Evolutionary conservation across 768 basidiomycete species (phyloP).

Genomic region (Suillus fuscotomentosus): DNA sequence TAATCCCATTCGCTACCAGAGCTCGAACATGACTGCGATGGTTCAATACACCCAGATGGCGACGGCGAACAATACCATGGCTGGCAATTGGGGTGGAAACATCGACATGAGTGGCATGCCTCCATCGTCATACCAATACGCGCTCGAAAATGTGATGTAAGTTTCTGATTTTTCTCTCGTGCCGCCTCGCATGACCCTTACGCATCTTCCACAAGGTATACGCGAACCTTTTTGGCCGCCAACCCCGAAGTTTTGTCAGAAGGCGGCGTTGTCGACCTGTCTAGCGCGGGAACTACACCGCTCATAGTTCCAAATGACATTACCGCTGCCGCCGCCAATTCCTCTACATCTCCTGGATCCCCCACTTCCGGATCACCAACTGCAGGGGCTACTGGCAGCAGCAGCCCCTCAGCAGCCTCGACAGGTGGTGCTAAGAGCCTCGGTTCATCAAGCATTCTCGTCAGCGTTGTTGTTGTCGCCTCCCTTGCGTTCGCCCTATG

Average conservation of each 20-base stretch:
- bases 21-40: conserved; percentile 57
- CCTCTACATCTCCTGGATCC: conserved; percentile 23
- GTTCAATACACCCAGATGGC: conserved; percentile 46
- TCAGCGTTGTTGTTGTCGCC: conserved; percentile 49
- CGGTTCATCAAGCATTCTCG: conserved; percentile 46
- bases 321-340: conserved; percentile 35
- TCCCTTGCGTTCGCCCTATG: conserved; percentile 43
- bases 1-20: conserved; percentile 29
- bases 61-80: conserved; percentile 47
- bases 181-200: conserved; percentile 6
- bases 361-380: conserved; percentile 17
- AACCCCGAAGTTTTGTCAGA: conserved; percentile 51
- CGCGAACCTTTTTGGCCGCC: conserved; percentile 41
- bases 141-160: conserved; percentile 58
- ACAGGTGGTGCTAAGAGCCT: conserved; percentile 46
- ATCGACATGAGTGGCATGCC: conserved; percentile 59
- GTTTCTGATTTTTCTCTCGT: conserved; percentile 2
- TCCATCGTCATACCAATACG: conserved; percentile 45
- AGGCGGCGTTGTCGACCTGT: conserved; percentile 53
- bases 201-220: conserved; percentile 27
- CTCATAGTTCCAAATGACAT: conserved; percentile 64
- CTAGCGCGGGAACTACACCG: conserved; percentile 40
- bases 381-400: conserved; percentile 16
- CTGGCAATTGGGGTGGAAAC: conserved; percentile 59
- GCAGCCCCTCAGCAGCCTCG: conserved; percentile 6